Base-by-base conservation (phyloP, 2,329 filamentous ascomycete species). In the Aspergillus versicolor region DNA sequence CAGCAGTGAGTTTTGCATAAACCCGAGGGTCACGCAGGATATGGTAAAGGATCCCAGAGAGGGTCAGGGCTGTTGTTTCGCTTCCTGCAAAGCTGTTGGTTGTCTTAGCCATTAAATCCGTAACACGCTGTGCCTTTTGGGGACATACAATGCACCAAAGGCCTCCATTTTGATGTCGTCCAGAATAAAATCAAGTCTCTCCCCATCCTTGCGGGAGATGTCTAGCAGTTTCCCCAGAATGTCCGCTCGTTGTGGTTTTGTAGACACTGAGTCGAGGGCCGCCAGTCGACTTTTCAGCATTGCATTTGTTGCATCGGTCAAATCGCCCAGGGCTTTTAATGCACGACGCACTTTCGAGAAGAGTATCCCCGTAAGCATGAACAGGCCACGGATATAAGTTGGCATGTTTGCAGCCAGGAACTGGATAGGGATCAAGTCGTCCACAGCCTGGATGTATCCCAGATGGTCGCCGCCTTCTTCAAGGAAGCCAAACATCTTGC, bases 401-500 rank as follows among this genome's bases (percentile, higher is more conserved):
- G 70, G 68, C 50, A 63, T 63, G 32, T 65, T 64, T 9, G 63
- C 66, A 54, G 61, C 71, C 61, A 63, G 61, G 63, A 50, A 72
- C 34, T 67, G 60, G 47, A 64, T 66, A 34, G 63, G 76, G 61
- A 69, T 74, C 13, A 71, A 52, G 7, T 56, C 69, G 37, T 76
- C 70, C 0, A 76, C 62, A 1, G 75, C 67, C 13, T 69, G 60
- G 15, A 79, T 73, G 46, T 71, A 75, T 6, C 69, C 69, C 22
- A 73, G 70, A 54, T 76, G 63, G 57, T 81, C 78, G 2, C 61
- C 54, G 2, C 72, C 67, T 6, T 68, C 61, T 24, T 77, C 64
- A 53, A 79, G 65, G 60, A 78, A 80, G 3, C 77, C 76, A 50
- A 78, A 76, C 51, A 70, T 69, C 11, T 68, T 66, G 19, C 76